Evolutionary conservation across 768 basidiomycete species (phyloP), one percentile per base, ranked within the genome.

Genomic region (Boletellus ananas): DNA sequence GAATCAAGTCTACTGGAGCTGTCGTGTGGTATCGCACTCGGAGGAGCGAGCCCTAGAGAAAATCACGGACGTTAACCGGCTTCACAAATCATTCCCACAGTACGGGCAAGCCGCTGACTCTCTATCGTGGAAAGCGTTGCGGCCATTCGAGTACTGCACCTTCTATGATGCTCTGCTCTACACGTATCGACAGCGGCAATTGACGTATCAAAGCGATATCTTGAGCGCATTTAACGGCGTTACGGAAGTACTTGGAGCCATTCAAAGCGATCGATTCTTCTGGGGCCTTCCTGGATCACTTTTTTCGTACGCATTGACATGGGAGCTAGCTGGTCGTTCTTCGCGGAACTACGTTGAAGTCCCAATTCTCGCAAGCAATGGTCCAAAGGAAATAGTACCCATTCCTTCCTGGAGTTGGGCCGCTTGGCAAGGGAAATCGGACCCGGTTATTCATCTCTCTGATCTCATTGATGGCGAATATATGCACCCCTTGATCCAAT

Each of bases 331-430:
- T 11, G 56, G 44, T 6, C 36, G 21, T 14, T 43, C 31, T 11
- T 11, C 34, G 14, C 48, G 49, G n/a, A 59, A 57, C 17, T 0
- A 34, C 4, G 25, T 44, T 8, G 5, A 34, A 2, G 39, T 51
- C 12, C 45, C 57, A n/a, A 10, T 52, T 4, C 45, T 58, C 13
- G 11, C 42, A 10, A 25, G 3, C 14, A 16, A 58, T 2, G 57
- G 56, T 11, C 34, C 46, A 2, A 40, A 39, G 34, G 9, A 49
- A 18, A 45, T 40, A 40, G 23, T 53, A 1, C 36, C 48, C 1
- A 34, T 59, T 3, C 58, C 58, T 31, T 60, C 58, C 7, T 59
- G 58, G 58, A 59, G 58, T 23, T 59, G 58, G 58, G 51, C 41
- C 0, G 51, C 45, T 7, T 52, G 51, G 46, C 39, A 37, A 25